Conservation (phyloP, 805 yeast species). For the Metschnikowia chrysomelidarum region DNA sequence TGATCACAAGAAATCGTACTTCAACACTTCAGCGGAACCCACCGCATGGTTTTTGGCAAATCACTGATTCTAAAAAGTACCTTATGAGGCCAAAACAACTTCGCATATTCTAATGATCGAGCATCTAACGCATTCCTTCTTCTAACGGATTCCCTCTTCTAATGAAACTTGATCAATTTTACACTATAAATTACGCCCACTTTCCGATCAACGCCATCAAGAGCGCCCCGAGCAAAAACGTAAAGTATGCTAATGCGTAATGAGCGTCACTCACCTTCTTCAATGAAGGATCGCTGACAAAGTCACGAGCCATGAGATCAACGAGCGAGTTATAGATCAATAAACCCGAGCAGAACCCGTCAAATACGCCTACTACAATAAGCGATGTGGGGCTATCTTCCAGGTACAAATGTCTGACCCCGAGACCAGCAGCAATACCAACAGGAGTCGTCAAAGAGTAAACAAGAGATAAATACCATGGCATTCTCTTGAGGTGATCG, state of each 20-base stretch:
- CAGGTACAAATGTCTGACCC: slow-evolving; percentile 61
- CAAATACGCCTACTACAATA: slow-evolving; percentile 70
- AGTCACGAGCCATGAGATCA: slow-evolving; percentile 78
- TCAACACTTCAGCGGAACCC: no score
- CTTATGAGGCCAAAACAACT: no score
- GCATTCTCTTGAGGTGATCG: slow-evolving; percentile 13
- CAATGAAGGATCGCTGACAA: slow-evolving; percentile 59
- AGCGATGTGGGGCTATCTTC: slow-evolving; percentile 58
- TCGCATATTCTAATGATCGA: no score
- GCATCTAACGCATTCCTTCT: no score
- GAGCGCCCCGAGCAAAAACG: slow-evolving; percentile 67
- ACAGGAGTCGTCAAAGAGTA: slow-evolving; percentile 58
- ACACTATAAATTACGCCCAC: slow-evolving; percentile 73
- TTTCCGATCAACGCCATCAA: slow-evolving; percentile 74
- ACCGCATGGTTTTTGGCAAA: no score
- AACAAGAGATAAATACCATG: slow-evolving; percentile 18
- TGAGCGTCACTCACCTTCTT: slow-evolving; percentile 53
- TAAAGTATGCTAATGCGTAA: slow-evolving; percentile 50
- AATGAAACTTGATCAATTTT: no score
- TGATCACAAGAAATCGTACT: no score
- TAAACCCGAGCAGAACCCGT: slow-evolving; percentile 76
- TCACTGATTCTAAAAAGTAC: no score
- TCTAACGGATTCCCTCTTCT: no score
- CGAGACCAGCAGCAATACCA: slow-evolving; percentile 76
- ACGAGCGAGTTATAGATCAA: slow-evolving; percentile 74